Percentiles rank a stretch among this genome's conserved stretches.
Conservation (phyloP, 2,329 filamentous ascomycete species). For the Ascochyta fabae region DNA sequence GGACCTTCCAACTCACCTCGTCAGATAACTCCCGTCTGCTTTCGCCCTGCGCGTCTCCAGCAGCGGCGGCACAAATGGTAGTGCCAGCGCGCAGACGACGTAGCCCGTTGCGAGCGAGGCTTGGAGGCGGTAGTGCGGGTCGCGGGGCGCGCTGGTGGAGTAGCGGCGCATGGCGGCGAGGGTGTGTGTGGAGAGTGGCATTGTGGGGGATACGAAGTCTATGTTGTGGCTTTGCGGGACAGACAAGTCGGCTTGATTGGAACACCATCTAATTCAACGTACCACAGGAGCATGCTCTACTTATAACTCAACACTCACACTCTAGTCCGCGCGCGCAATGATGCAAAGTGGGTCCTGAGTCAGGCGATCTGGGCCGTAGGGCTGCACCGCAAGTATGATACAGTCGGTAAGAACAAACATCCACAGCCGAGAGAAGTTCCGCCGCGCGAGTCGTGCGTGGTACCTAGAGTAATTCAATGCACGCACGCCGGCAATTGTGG, state of each 20-base stretch:
- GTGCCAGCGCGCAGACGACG: conserved; percentile 46
- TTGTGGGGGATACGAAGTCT: conserved; percentile 16
- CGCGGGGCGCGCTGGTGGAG: conserved; percentile 42
- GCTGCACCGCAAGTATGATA: not conserved
- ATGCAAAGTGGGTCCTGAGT: conserved; percentile 9
- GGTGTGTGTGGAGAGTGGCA: conserved; percentile 42
- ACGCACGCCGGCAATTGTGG: conserved; percentile 9
- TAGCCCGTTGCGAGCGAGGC: conserved; percentile 47
- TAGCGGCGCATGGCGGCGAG: conserved; percentile 45
- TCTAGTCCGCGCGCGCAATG: conserved; percentile 1
- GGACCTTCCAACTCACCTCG: conserved; percentile 37
- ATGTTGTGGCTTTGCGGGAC: not conserved
- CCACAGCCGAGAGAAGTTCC: too few species aligned
- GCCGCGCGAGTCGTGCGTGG: not conserved
- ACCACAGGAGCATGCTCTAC: too few species aligned
- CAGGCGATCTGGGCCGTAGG: conserved; percentile 4
- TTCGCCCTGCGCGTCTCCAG: conserved; percentile 46
- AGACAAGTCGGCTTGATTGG: too few species aligned
- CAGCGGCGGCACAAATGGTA: conserved; percentile 50
- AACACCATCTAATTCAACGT: too few species aligned
- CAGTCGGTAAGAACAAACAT: too few species aligned
- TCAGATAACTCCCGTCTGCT: conserved; percentile 47
- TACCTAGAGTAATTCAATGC: not conserved
- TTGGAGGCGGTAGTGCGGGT: conserved; percentile 46
- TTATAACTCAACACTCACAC: not conserved